Evolutionary conservation across 2,329 filamentous ascomycete species (phyloP), one percentile per base, ranked within the genome.

Genomic region (Raffaelea arxii): DNA sequence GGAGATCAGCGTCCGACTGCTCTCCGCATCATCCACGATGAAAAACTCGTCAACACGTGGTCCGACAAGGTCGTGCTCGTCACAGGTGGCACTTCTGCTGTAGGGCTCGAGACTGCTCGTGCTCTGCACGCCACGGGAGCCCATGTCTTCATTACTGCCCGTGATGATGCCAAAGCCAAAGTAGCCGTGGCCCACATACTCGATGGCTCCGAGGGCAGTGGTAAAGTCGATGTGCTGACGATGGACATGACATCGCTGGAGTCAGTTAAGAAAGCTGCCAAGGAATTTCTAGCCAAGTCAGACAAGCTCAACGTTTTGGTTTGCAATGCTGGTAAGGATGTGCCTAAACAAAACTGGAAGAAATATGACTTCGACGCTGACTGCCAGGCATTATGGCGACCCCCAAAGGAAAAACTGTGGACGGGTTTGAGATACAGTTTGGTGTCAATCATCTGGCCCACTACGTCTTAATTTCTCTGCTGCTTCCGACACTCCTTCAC

Each of bases 391-490:
- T 24, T 12, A 18, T 21, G 25, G 35, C 24, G 4, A 19, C 25
- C 49, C 52, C 6, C 32, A 39, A 24, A 14, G 38, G n/a, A 7
- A 40, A 40, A 19, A 40, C 38, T 6, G 16, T 14, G 11, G 52
- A 54, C 30, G 52, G 52, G 36, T 48, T 48, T 40, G 52, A 54
- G 52, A 55, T 56, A 0, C 73, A 78, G 47, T 70, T 78, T 49
- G 74, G 66, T 27, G 69, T 65, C 6, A 77, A 78, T 55, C 68
- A 78, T 53, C 58, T 80, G 2, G 65, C 60, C 9, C 71, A 77
- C 51, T 78, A 78, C 59, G 64, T 77, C 0, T 63, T 78, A 16
- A 69, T 74, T 53, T 60, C 72, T 10, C 62, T 75, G 1, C 60
- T 79, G 24, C 69, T 69, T 23, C 56, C 63, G 0, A 55, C 63